Evolutionary conservation across 768 basidiomycete genomes (phyloP), one percentile per base, ranked within the genome.

Genomic region (Naematelia aurantialba): DNA sequence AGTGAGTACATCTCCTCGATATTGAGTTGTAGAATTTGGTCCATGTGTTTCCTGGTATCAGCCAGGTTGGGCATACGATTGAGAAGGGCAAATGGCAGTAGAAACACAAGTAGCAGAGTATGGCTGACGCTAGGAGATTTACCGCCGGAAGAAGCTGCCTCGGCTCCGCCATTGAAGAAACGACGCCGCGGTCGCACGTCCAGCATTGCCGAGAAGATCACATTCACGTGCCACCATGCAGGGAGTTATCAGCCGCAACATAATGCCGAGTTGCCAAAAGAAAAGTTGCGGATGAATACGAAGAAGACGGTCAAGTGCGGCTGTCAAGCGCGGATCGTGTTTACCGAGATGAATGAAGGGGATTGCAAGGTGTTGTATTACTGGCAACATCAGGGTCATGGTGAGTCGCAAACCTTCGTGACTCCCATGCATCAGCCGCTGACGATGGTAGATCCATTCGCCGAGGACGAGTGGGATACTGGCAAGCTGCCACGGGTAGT

Each of bases 321-420:
- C 27, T 74, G 72, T 52, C 44, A 54, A 39, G 56, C 56, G 22
- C 56, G 67, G 52, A 59, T 74, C 10, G 66, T 74, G 0, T 31
- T 69, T 45, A 69, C 59, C 30, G 67, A 74, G 47, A 52, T 66
- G 49, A 52, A 69, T 13, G 44, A 55, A 34, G 72, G 69, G 45
- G 58, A 66, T 12, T 62, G 68, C 30, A 67, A 60, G 31, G 67
- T 63, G 5, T 53, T 58, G 2, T 74, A 64, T 53, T 65, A 62
- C 45, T 74, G 72, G 72, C 61, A 63, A 52, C 72, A 74, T 45
- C 63, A 70, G n/a, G 69, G 72, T 5, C 72, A 74, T 63, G 69
- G 72, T 74, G 62, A 66, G 69, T 61, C 13, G 12, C 1, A 17
- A 4, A 30, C n/a, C n/a, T n/a, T n/a, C n/a, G n/a, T 27, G 4